Base-by-base conservation (phyloP, 208 protist species). In the Crithidia fasciculata region DNA sequence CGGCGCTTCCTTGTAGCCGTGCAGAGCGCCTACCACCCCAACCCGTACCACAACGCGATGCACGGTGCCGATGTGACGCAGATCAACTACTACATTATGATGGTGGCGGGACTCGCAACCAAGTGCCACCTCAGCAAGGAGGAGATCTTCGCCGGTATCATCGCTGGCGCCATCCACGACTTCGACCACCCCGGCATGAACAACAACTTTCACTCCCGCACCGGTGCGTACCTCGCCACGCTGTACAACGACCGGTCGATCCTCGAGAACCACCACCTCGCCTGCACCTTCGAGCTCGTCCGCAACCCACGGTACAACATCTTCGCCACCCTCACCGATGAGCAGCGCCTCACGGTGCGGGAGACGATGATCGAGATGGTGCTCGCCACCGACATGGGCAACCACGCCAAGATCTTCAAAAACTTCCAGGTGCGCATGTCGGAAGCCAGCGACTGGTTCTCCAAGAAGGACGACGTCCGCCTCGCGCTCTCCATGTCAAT, bases 181-280 rank as follows among this genome's bases (percentile, higher is more conserved):
- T 94, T 97, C 76, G 96, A 98, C 69, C 98, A 99, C 79, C 96
- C 97, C 2, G 98, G 98, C 37, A 69, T 99, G 39, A 98, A 98
- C 84, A 99, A 99, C 82, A 95, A 93, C 74, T 99, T 98, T 77
- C 92, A 98, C 76, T 83, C 96, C n/a, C 94, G 94, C 68, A 97
- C 96, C 8, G 79, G 90, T 63, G 83, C 94, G 8, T 90, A 92
- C 66, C 80, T 99, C 39, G 96, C 97, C 44, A 89, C 91, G n/a
- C 80, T 97, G 8, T 98, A 98, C 83, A 98, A 98, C 79, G 95
- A 98, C 73, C 78, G 87, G 39, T 95, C 91, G 19, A 97, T 98
- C 36, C 80, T 99, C 50, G 98, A 99, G 62, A 98, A 97, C 74
- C 94, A 98, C 70, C 98, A 99, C 86, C 43, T 92, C 43, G 82